A percentile compares a stretch with the other conserved stretches of the same genome.
Conservation (phyloP, 495 filamentous ascomycete genomes). For the Tuber calosporum region DNA sequence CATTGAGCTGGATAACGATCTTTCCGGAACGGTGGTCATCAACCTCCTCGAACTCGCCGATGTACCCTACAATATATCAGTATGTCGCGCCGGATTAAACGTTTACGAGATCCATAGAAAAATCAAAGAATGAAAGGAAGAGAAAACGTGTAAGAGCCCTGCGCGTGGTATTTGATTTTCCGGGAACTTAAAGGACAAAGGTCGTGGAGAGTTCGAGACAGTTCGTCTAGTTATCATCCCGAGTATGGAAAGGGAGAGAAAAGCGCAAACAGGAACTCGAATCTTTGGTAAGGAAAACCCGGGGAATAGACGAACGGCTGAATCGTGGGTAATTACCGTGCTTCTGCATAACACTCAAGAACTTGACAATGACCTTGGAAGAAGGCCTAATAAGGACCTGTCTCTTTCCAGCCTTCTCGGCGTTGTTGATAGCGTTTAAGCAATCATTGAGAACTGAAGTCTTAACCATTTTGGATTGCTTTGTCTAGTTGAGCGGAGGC, state of each 20-base stretch:
- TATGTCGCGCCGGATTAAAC: slow-evolving; percentile 90
- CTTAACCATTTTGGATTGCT: slow-evolving; percentile 94
- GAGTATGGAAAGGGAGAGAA: slow-evolving; percentile 45
- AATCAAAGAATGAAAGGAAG: slow-evolving; percentile 55
- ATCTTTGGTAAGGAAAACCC: background rate
- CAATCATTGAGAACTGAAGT: slow-evolving; percentile 98
- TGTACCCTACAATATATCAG: slow-evolving; percentile 76
- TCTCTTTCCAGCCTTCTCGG: slow-evolving; percentile 97
- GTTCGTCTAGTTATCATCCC: slow-evolving; percentile 99
- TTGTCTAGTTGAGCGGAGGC: slow-evolving; percentile 59
- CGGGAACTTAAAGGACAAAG: slow-evolving; percentile 99
- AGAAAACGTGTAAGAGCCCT: slow-evolving; percentile 93
- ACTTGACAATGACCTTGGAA: slow-evolving; percentile 99
- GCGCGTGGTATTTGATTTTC: slow-evolving; percentile 65
- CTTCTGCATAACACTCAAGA: slow-evolving; percentile 95
- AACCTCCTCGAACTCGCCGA: slow-evolving; percentile 99
- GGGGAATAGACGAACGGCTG: slow-evolving; percentile 25
- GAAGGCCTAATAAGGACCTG: slow-evolving; percentile 93
- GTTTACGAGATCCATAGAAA: slow-evolving; percentile 47
- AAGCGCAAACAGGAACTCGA: background rate
- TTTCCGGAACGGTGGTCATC: slow-evolving; percentile 98
- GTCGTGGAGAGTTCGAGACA: slow-evolving; percentile 72
- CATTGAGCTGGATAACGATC: slow-evolving; percentile 93
- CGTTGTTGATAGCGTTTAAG: slow-evolving; percentile 99
- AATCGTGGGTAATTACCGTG: slow-evolving; percentile 67